Evolutionary conservation across 805 yeast genomes (phyloP), one percentile per base, ranked within the genome.

Genomic region (Candida piceae): DNA sequence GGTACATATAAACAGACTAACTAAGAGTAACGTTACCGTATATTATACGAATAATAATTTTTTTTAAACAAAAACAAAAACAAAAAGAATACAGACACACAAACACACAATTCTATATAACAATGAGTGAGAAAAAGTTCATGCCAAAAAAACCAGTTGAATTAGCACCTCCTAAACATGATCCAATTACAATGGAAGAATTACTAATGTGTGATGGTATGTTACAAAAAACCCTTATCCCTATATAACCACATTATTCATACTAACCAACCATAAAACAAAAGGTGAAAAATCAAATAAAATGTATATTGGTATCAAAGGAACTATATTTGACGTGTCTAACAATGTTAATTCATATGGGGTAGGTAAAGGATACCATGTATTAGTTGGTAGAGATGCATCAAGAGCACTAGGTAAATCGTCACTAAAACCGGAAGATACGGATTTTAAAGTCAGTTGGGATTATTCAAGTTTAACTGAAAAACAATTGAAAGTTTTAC

Each of bases 281-380:
- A 36, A 23, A 64, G 77, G 77, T 5, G 62, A 60, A 8, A 53
- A 63, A 35, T 43, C 54, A 13, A 62, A 67, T 7, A 60, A 70
- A 40, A 70, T 84, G 45, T 86, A 78, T 58, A 82, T 86, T 15
- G 93, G 78, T 7, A 79, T 86, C 49, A 78, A 79, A 42, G 93
- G 95, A 16, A 69, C 68, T 2, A 76, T 87, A 9, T 87, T 84
- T 56, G 96, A 86, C 51, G 96, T 87, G 8, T 72, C 84, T 0
- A 54, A 64, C 31, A 86, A 85, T 52, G 48, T 57, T 10, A 74
- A 71, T 12, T 80, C 79, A 27, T 86, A 86, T 54, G 96, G 95
- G 0, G 80, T 81, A 3, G 89, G 88, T 0, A 74, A 76, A 41
- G 78, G 80, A 16, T 87, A 86, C 58, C 78, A 77, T 50, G 75